Evolutionary conservation across 129 eudicot species (phyloP).

Genomic region (Saposhnikovia divaricata): DNA sequence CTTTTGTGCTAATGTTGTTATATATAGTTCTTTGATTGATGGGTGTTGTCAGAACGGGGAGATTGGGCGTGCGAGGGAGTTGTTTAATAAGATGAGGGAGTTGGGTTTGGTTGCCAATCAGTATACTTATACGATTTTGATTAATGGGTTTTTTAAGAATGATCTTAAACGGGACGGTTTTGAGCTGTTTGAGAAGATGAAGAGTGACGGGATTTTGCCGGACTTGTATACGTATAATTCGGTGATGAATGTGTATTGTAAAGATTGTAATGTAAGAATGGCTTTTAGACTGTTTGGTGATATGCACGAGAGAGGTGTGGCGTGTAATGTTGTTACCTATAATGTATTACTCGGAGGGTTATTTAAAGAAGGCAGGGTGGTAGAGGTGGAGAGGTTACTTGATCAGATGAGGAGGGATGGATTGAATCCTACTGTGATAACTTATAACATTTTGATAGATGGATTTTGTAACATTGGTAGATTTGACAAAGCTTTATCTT

Average conservation of each 20-base stretch:
- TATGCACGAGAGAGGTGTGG: constrained; percentile 38
- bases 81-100: constrained; percentile 36
- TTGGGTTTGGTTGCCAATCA: constrained; percentile 43
- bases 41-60: constrained; percentile 46
- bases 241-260: constrained; percentile 25
- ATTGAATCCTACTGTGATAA: constrained; percentile 34
- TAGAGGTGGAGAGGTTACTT: constrained; percentile 32
- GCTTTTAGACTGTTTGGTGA: constrained; percentile 37
- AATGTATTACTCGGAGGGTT: constrained; percentile 38
- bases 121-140: constrained; percentile 39
- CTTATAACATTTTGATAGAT: constrained; percentile 38
- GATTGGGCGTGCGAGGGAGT: constrained; percentile 26
- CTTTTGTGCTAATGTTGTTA: constrained; percentile 38
- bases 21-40: constrained; percentile 43
- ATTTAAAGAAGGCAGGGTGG: constrained; percentile 18
- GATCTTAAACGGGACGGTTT: constrained; percentile 45
- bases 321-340: constrained; percentile 41
- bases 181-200: constrained; percentile 46
- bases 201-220: constrained; percentile 32
- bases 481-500: constrained; percentile 27
- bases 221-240: constrained; percentile 38
- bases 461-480: constrained; percentile 34
- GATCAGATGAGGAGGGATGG: constrained; percentile 31
- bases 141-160: constrained; percentile 47
- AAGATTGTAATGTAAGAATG: constrained; percentile 24